Conservation (phyloP, 768 basidiomycete genomes). For the Pleurotus tuber-regium region DNA sequence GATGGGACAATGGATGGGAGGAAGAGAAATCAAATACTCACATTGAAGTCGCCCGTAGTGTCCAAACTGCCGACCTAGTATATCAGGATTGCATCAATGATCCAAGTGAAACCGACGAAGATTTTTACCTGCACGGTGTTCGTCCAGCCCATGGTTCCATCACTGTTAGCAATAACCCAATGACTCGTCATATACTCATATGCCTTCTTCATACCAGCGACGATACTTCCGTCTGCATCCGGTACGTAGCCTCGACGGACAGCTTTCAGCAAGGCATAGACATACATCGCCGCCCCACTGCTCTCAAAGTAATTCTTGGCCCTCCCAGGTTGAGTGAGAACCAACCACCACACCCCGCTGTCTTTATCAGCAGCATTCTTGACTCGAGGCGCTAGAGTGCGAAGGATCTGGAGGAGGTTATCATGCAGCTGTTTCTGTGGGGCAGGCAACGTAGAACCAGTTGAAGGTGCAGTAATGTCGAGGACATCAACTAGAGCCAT, state of each 20-base stretch:
- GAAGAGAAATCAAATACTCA: conserved; percentile 16
- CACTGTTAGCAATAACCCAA: conserved; percentile 37
- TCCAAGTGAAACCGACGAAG: neutral
- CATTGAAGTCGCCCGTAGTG: conserved; percentile 34
- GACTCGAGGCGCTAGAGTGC: conserved; percentile 32
- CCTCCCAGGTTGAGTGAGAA: conserved; percentile 45
- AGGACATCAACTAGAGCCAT: conserved; percentile 49
- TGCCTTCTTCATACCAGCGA: conserved; percentile 35
- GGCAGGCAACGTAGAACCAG: conserved; percentile 10
- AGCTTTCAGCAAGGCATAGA: conserved; percentile 43
- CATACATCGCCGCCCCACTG: conserved; percentile 44
- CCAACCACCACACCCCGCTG: conserved; percentile 48
- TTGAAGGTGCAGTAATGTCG: conserved; percentile 31
- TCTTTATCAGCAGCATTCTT: conserved; percentile 35
- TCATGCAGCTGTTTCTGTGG: conserved; percentile 20
- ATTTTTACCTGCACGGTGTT: conserved; percentile 39
- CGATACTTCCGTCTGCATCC: conserved; percentile 37
- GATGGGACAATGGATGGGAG: neutral
- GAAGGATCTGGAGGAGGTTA: conserved; percentile 30
- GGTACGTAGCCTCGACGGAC: conserved; percentile 39
- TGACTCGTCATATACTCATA: conserved; percentile 38
- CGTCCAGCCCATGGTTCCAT: conserved; percentile 45
- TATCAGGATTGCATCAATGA: neutral
- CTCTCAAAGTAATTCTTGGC: conserved; percentile 48
- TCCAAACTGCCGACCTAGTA: conserved; percentile 40